Evolutionary conservation across 805 yeast genomes (phyloP).

Genomic region (Maudiozyma pseudohumilis): DNA sequence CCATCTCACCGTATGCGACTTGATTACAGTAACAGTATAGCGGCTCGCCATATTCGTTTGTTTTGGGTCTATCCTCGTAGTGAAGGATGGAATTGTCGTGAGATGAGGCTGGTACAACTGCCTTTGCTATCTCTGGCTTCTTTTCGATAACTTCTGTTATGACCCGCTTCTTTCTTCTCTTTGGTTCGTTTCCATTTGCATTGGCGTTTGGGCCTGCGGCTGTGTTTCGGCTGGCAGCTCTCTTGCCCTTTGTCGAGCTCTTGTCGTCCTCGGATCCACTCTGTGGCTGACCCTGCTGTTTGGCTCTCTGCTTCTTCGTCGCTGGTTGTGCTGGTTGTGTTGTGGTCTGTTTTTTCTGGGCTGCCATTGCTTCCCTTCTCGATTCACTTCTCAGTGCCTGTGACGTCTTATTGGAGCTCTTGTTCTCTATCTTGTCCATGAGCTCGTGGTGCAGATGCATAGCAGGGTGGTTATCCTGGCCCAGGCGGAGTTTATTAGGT

Average conservation of each 20-base stretch:
- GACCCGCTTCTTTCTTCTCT: not conserved
- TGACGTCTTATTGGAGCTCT: conserved; percentile 36
- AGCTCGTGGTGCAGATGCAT: conserved; percentile 37
- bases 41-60: conserved; percentile 50
- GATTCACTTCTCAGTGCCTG: conserved; percentile 75
- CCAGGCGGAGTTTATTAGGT: conserved; percentile 67
- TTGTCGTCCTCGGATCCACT: not conserved
- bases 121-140: not conserved
- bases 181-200: not conserved
- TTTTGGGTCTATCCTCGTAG: conserved; percentile 9
- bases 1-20: conserved; percentile 97
- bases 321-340: conserved; percentile 1
- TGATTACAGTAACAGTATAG: conserved; percentile 94
- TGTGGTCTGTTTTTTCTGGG: conserved; percentile 40
- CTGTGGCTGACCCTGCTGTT: not conserved
- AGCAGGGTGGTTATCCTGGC: conserved; percentile 87
- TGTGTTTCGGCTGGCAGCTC: no score
- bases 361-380: conserved; percentile 88
- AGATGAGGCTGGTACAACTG: conserved; percentile 9
- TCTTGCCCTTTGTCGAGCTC: not conserved
- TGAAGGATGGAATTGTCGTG: conserved; percentile 1
- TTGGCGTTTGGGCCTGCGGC: no score
- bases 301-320: no score
- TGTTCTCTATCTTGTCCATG: conserved; percentile 26
- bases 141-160: not conserved